Evolutionary conservation across 148 eudicot species (phyloP).

Genomic region (Persicaria tinctoria): DNA sequence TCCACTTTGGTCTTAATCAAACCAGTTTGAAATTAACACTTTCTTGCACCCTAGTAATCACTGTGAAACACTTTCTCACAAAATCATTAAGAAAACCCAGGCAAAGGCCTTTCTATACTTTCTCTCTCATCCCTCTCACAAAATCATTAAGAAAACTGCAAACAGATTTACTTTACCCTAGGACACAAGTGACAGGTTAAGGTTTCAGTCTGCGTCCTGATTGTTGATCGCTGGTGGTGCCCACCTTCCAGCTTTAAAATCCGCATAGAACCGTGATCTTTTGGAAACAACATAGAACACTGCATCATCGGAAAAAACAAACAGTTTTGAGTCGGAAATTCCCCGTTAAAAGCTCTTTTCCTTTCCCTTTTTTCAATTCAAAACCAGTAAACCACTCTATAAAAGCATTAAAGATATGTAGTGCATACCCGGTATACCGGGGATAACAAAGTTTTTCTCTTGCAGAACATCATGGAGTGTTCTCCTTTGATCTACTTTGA

Average conservation of each 20-base stretch:
- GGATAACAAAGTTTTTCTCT: constrained; percentile 50
- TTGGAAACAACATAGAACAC: constrained; percentile 76
- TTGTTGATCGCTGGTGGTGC: constrained; percentile 29
- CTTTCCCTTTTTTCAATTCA: neutral
- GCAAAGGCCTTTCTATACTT: neutral
- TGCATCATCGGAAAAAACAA: constrained; percentile 28
- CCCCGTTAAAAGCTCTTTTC: neutral
- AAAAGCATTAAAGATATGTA: neutral
- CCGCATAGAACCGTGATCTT: constrained; percentile 54
- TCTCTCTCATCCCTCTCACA: neutral
- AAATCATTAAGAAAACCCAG: neutral
- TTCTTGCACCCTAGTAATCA: neutral
- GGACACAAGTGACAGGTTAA: neutral
- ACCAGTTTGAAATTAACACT: neutral
- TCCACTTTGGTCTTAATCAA: neutral
- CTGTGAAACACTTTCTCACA: neutral
- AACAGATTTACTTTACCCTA: too few relatives aligned
- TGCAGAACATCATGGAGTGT: constrained; percentile 63
- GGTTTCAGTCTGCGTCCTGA: constrained; percentile 16
- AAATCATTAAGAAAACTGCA: neutral
- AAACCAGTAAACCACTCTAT: neutral
- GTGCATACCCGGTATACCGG: constrained; percentile 80
- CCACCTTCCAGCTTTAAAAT: constrained; percentile 82
- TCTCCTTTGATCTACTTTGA: constrained; percentile 62
- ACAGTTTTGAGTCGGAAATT: neutral